Percentiles rank a stretch among this genome's conserved stretches.
Conservation (phyloP, 306 rosid species). For the Gillenia trifoliata region DNA sequence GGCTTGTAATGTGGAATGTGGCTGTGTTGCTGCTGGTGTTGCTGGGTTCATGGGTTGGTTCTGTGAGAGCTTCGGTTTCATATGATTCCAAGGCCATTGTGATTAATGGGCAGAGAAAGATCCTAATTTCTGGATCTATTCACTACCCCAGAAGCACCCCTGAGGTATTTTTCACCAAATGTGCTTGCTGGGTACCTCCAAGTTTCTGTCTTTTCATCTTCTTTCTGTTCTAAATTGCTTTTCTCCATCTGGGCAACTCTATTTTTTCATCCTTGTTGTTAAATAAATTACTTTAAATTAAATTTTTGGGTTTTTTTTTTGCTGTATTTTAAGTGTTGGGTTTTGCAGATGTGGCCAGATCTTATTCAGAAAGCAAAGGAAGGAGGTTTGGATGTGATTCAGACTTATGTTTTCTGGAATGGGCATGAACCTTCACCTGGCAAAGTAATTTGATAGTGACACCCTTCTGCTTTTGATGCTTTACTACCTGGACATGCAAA, state of each 20-base stretch:
- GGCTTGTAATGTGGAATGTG: slow-evolving; percentile 71
- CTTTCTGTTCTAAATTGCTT: not conserved
- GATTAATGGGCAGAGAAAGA: slow-evolving; percentile 87
- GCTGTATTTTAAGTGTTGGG: not conserved
- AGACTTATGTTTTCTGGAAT: slow-evolving; percentile 98
- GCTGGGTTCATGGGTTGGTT: slow-evolving; percentile 32
- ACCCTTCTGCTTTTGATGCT: slow-evolving; percentile 18
- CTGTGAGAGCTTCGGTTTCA: slow-evolving; percentile 69
- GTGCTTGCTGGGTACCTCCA: slow-evolving; percentile 31
- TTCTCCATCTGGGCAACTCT: slow-evolving; percentile 29
- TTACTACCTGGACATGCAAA: not conserved
- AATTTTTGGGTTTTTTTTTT: not conserved
- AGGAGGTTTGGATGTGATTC: slow-evolving; percentile 97
- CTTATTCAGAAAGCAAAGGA: slow-evolving; percentile 95
- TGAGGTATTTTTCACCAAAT: slow-evolving; percentile 57
- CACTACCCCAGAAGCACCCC: slow-evolving; percentile 98
- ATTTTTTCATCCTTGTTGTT: slow-evolving; percentile 1
- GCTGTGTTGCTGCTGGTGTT: slow-evolving; percentile 5
- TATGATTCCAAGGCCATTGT: slow-evolving; percentile 76
- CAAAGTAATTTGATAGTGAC: slow-evolving; percentile 47
- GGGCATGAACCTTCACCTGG: slow-evolving; percentile 97
- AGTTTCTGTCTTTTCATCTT: slow-evolving; percentile 5
- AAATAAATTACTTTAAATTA: not conserved
- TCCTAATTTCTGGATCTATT: slow-evolving; percentile 94
- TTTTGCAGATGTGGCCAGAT: slow-evolving; percentile 97